Evolutionary conservation across 257 asterid genomes (phyloP), one percentile per base, ranked within the genome.

Genomic region (Plantago ovata): DNA sequence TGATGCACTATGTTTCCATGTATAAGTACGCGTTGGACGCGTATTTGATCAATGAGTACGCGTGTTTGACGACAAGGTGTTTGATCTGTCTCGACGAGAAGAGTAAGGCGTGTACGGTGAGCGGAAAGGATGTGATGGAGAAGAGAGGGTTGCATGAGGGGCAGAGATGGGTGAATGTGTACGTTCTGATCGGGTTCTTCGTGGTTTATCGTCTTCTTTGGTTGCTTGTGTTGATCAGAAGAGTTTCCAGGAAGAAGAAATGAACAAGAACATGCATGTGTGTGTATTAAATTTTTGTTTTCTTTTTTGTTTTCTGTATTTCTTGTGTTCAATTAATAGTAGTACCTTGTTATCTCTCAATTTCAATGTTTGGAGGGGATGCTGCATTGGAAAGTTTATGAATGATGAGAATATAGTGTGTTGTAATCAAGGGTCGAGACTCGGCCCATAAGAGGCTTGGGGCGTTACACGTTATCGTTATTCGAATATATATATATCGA

Each of bases 1-100:
- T 70, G 38, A 77, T 89, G 95, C 89, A 93, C 61, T 93, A 89
- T n/a, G 3, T 84, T 0, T 89, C 96, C 0, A 93, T 89, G 95
- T 93, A 93, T 63, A 93, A 93, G 23, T 93, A 93, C 74, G 98
- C 94, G 0, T 70, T 93, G 23, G 98, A 93, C 39, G 94, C 97
- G 6, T 53, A 88, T 49, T 53, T 89, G 24, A 86, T 93, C 65
- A 93, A 93, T 9, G 98, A 93, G 83, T 89, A 85, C 13, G 82
- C 96, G 0, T 89, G 98, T 55, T 68, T 93, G 1, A 60, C 57
- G 1, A 43, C 83, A 2, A 82, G 66, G 73, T 93, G 97, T 56
- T 52, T 89, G 63, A 67, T 93, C 6, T 93, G 98, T 97, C 77
- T 59, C 64, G 95, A 84, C 7, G 87, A 81, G 65, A 60, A 47